phyloP scores from a whole-genome alignment of 208 protist genomes.

The Leishmania aethiopica region DNA sequence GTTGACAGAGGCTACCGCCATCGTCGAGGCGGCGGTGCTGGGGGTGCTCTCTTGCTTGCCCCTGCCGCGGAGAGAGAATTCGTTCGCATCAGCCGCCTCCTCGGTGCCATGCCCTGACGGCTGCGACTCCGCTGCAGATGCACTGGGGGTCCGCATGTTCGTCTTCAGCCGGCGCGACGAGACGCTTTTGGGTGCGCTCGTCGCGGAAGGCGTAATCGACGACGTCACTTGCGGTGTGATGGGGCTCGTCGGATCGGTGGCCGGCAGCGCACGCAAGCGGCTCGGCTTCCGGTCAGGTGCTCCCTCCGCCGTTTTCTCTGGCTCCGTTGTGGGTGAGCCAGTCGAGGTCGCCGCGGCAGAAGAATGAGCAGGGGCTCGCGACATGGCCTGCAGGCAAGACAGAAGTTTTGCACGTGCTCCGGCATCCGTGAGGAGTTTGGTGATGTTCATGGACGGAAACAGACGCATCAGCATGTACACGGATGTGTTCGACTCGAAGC shows the following conservation, averaged over 20 bases:
- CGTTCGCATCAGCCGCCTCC: neutral
- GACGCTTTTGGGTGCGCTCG: neutral
- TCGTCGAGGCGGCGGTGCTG: neutral
- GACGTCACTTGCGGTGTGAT: neutral
- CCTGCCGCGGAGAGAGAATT: too few species aligned
- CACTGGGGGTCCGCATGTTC: neutral
- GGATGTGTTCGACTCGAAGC: constrained; percentile 79
- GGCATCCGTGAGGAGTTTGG: constrained; percentile 55
- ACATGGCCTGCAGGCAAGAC: constrained; percentile 11
- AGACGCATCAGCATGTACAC: constrained; percentile 90
- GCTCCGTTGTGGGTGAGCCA: neutral
- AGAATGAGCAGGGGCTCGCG: neutral
- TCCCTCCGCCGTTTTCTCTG: neutral
- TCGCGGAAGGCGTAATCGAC: neutral
- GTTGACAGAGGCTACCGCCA: constrained; percentile 4
- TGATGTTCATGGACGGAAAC: constrained; percentile 72
- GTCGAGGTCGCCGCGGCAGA: neutral
- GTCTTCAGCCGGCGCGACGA: constrained; percentile 8
- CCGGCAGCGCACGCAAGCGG: neutral
- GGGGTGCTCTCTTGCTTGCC: neutral
- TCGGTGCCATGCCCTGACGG: neutral
- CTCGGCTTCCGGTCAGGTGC: neutral
- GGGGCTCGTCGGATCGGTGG: neutral
- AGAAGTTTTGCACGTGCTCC: constrained; percentile 16
- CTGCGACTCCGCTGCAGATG: neutral